Base-by-base conservation (phyloP, 352 stramenopile genomes). In the Blastocystis sp. region DNA sequence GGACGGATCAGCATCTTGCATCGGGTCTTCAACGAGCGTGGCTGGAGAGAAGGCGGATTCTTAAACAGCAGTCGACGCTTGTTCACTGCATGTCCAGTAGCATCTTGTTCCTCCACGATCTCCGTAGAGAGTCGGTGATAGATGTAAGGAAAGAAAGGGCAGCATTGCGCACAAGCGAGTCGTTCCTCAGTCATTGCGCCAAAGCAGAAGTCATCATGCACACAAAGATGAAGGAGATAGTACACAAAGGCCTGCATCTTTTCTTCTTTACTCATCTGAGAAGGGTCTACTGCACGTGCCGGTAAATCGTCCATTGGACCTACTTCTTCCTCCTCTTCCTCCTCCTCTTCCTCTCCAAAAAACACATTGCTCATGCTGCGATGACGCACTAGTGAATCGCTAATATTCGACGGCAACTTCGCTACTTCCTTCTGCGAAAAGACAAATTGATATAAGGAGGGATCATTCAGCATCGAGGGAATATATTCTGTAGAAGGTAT, bases 181-280 rank as follows among this genome's bases (percentile, higher is more conserved):
- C 77, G 77, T 34, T 88, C 77, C 43, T 88, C 77, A n/a, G 77
- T 79, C 77, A 88, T 88, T 3, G 77, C 77, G n/a, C 77, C 77
- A 34, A 79, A 88, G 26, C 77, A 88, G 66, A 88, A 88, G 29
- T 88, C 77, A 43, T 88, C 77, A 43, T 88, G 77, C 15, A 88
- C 77, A 43, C 77, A 88, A 23, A 88, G 62, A 43, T 88, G 77
- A 11, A 88, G 66, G 20, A 88, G 56, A 77, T 88, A 88, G 29
- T 79, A 79, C 37, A 88, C 61, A 34, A 88, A 79, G 3, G 77
- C 62, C 45, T 88, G 77, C 39, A 76, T 59, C 45, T 88, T 76
- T 37, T 84, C 73, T 45, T 84, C 73, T 34, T 34, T 3, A 8
- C 23, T 68, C 73, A 84, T 84, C 3, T 59, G 29, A 34, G 3